Base-by-base conservation (phyloP, 129 eudicot species). In the Kitagawia praeruptora region DNA sequence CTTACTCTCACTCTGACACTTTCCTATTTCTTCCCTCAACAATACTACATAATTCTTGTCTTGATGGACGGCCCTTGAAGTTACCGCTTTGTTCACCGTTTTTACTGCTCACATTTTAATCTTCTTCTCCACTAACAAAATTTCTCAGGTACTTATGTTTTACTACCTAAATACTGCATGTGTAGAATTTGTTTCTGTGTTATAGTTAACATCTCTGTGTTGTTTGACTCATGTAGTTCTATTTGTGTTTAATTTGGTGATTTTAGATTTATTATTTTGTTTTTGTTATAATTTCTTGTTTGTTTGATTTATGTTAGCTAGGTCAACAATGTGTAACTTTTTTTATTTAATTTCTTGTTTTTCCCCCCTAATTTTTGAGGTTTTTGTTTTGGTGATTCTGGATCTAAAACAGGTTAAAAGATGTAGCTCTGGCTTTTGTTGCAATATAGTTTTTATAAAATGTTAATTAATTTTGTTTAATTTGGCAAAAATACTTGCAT, bases 61-160 rank as follows among this genome's bases (percentile, higher is more conserved):
- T 51, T 85, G 75, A 87, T 88, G 93, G 91, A 88, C 88, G 93
- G 88, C 71, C 95, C 95, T 85, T 89, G 85, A 87, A 61, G 34
- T 61, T 61, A n/a, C 69, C 67, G 67, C 67, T 80, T 66, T 61
- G 78, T 81, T 82, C 85, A 78, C 82, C 79, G 85, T 75, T 41
- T 84, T 81, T 23, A 69, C 79, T 75, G 80, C 84, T 85, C 66
- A 18, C 37, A 70, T 56, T 76, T 83, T 84, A 74, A 81, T 79
- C 1, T 34, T 79, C 1, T 34, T 31, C 34, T 31, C 34, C 34
- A 31, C 34, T 0, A 34, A 1, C 37, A 34, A 34, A 1, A 34
- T 34, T 1, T 34, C 37, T 34, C 37, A 34, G 37, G 37, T 34
- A 34, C 37, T 34, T 34, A 34, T 34, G 37, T 34, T 34, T 34